Conservation (phyloP, 441 rosid genomes). For the Pelargonium cotyledonis region DNA sequence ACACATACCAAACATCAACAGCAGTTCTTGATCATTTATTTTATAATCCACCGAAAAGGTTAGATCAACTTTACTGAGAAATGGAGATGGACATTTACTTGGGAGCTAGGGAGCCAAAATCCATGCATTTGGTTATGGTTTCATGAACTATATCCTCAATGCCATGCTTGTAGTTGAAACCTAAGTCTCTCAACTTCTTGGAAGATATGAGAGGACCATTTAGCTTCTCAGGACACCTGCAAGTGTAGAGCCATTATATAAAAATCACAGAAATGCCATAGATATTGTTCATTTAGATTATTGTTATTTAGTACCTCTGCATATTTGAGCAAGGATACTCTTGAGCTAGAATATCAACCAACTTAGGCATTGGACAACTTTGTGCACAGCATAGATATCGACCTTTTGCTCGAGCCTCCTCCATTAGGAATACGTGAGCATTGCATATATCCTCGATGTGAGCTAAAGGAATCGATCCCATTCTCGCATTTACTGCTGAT, state of each 20-base stretch:
- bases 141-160: constrained; percentile 44
- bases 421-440: constrained; percentile 72
- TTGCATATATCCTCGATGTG: constrained; percentile 72
- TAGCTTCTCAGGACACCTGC: constrained; percentile 31
- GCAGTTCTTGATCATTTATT: constrained; percentile 4
- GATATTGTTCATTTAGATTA: too few relatives aligned
- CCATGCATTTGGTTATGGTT: constrained; percentile 36
- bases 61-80: too few relatives aligned
- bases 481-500: constrained; percentile 57
- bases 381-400: constrained; percentile 49
- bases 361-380: constrained; percentile 36
- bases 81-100: neutral
- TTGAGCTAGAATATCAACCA: constrained; percentile 37
- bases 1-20: constrained; percentile 8
- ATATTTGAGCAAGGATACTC: constrained; percentile 28
- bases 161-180: constrained; percentile 49
- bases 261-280: too few relatives aligned
- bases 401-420: constrained; percentile 46
- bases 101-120: constrained; percentile 34
- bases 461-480: constrained; percentile 69
- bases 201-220: constrained; percentile 46
- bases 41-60: neutral
- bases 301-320: constrained; percentile 4
- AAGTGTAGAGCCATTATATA: neutral
- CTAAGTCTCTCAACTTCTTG: constrained; percentile 51